Base-by-base conservation (phyloP, 768 basidiomycete genomes). In the Podaxis sp. region DNA sequence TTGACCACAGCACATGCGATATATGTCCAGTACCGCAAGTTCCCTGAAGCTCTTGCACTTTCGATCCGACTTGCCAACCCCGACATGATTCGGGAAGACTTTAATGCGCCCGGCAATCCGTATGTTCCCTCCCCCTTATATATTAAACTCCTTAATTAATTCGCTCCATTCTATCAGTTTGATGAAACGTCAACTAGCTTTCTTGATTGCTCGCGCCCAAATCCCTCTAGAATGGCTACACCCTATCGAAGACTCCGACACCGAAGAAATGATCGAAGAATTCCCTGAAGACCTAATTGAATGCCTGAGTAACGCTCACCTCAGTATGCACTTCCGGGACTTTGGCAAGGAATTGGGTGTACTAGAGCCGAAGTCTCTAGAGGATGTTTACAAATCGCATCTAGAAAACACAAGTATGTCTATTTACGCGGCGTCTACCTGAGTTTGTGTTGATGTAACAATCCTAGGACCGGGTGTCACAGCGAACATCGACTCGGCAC, bases 321-420 rank as follows among this genome's bases (percentile, higher is more conserved):
- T 99, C 27, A 96, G 93, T 65, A 75, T 80, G 37, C 87, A 88
- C 71, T 98, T 98, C 85, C 85, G 85, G 50, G 87, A 87, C 11
- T 98, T 97, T 68, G 96, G 96, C 17, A 96, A 94, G 72, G 96
- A 98, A 74, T 78, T 99, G 29, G 94, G 90, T 50, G 96, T 96
- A 2, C 76, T 80, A 3, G 96, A 98, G 27, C 83, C 97, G 4
- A 95, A 94, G 80, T 90, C 89, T 54, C 77, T 98, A 55, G 97
- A 98, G 71, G 97, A 98, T 73, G 93, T 98, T 22, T 99, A 99
- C 80, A 99, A 98, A 73, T 86, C 88, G 2, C 96, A 99, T 77
- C 79, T 98, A 12, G 97, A 98, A 71, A 92, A 90, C 67, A 90
- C 92, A 3, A 82, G 96, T 89, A 71, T 67, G 84, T 63, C 43